Base-by-base conservation (phyloP, 2,329 filamentous ascomycete species). In the Talaromyces piceae region DNA sequence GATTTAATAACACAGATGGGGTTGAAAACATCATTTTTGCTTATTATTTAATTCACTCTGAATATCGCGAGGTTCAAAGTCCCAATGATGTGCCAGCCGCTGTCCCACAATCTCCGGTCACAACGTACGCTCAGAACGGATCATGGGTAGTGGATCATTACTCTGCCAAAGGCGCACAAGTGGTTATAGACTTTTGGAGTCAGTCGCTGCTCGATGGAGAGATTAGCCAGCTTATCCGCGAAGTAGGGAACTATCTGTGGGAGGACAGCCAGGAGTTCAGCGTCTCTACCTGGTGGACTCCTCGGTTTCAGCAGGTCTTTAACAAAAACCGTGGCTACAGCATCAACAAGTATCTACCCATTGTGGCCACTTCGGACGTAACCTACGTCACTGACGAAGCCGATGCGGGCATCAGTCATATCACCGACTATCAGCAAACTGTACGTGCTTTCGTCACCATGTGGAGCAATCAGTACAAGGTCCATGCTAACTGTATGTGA, bases 251-350 rank as follows among this genome's bases (percentile, higher is more conserved):
- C 45, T 68, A 66, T 50, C 54, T 52, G 6, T 60, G 58, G 61
- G 61, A 61, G 49, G 58, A 61, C 39, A 61, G 57, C 43, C 39
- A 57, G 1, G 72, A 74, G 45, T 61, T 69, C 7, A 33, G 50
- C 2, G 58, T 61, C 0, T 63, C 61, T 30, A 54, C 67, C 0
- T 69, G 60, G 22, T 75, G 72, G 73, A 71, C 70, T 0, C 61
- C 59, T 1, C 50, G 50, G 0, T 57, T 74, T 0, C 58, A 61
- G 0, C 18, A 52, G 2, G 50, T 48, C 0, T 74, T 74, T 49
- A 27, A 64, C 9, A 33, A 49, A 9, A 55, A 60, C 1, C 59
- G 62, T 22, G 66, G 67, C 1, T 75, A 75, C 26, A 49, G 46
- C 3, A 47, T 74, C 7, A 53, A 55, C 2, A 60, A 54, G 5